Conservation (phyloP, 2,329 filamentous ascomycete genomes). For the Oidium heveae region DNA sequence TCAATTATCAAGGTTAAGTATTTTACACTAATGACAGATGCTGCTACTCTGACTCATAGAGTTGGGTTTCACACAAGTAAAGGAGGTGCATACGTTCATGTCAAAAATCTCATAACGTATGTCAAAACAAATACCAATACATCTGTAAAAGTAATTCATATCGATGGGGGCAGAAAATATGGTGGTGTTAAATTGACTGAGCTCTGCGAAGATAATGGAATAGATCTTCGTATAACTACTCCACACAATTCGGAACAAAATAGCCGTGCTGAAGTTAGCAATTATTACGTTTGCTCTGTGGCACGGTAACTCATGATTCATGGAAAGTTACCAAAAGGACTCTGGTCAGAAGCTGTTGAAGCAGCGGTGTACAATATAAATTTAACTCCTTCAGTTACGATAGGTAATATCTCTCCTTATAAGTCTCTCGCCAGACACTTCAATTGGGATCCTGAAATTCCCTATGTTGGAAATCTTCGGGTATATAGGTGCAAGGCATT, state of each 20-base stretch:
- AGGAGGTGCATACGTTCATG: background rate
- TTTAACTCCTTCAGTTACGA: background rate
- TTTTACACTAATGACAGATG: background rate
- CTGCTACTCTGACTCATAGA: background rate
- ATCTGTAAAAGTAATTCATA: background rate
- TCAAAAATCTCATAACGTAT: background rate
- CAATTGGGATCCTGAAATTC: background rate
- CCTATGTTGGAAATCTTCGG: background rate
- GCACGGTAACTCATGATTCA: background rate
- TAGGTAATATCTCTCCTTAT: background rate
- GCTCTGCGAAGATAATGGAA: background rate
- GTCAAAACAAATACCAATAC: background rate
- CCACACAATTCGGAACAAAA: slow-evolving; percentile 1
- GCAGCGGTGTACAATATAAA: background rate
- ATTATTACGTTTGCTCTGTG: background rate
- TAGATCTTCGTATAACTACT: background rate
- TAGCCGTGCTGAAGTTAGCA: background rate
- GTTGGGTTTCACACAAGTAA: background rate
- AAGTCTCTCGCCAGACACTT: background rate
- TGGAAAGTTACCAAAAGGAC: background rate
- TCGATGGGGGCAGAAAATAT: background rate
- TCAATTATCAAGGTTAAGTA: background rate
- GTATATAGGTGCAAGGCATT: background rate
- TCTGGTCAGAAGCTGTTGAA: background rate
- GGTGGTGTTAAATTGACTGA: background rate